Evolutionary conservation across 352 stramenopile genomes (phyloP), one percentile per base, ranked within the genome.

Genomic region (Pythium scleroteichum): DNA sequence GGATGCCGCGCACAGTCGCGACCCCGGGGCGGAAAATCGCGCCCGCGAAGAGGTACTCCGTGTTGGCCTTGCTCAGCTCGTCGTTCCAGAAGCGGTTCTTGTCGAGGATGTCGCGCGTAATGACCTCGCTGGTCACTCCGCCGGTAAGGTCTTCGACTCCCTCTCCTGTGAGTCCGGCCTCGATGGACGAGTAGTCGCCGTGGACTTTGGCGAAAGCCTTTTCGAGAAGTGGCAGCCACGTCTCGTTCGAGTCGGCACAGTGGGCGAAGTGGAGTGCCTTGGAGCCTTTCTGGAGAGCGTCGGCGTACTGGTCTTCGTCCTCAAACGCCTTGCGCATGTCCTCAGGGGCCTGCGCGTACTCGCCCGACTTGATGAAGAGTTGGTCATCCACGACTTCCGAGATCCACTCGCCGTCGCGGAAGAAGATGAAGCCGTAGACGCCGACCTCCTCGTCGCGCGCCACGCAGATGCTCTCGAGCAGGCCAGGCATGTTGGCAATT

Each of bases 131-230:
- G 23, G 72, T 78, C 19, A 81, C 72, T 27, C 72, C 72, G 24
- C 72, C 72, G 0, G 72, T 81, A 8, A 81, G 53, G 45, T 81
- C 72, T 51, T 81, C 69, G 17, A 81, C 71, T 32, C 66, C 72
- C 41, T 81, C 69, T 48, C 72, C 72, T 12, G 72, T 81, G 47
- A 76, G 69, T 4, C 85, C 87, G 44, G 77, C 78, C 38, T 87
- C 72, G 40, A 95, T 75, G 10, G 68, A 57, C 9, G 66, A 60
- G 73, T 95, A 96, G 62, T 77, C 78, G 23, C 88, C 86, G 53
- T 83, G 82, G 39, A 76, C 78, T 56, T 95, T 95, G 12, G 88
- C 82, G 58, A 89, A 94, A 23, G 86, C 86, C 62, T 96, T 96
- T 66, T 96, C 88, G 13, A 96, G 49, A n/a, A 95, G 65, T 44